Conservation (phyloP, 2,329 filamentous ascomycete genomes). For the Paracamarosporium sp. region DNA sequence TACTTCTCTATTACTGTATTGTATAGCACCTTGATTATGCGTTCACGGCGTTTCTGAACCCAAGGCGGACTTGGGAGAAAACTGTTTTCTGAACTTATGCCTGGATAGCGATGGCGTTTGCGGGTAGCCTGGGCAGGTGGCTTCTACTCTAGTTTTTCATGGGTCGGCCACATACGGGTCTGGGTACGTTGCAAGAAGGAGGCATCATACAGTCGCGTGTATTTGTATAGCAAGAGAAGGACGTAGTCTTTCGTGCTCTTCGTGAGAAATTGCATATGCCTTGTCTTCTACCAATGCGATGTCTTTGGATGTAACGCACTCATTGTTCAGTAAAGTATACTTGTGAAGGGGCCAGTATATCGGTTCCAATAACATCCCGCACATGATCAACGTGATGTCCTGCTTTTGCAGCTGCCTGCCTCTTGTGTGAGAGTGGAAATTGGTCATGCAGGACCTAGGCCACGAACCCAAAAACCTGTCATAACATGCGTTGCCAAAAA, state of each 20-base stretch:
- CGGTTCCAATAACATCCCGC: too few relatives aligned
- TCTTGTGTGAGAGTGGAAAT: too few relatives aligned
- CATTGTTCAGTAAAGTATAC: too few relatives aligned
- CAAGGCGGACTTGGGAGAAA: conserved; percentile 25
- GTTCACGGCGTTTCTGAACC: conserved; percentile 34
- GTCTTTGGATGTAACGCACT: too few relatives aligned
- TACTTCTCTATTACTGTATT: conserved; percentile 18
- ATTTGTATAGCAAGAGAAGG: conserved; percentile 17
- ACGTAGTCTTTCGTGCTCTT: background rate
- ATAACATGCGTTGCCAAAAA: too few relatives aligned
- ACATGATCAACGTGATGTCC: too few relatives aligned
- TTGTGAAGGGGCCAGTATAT: too few relatives aligned
- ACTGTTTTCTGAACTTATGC: conserved; percentile 18
- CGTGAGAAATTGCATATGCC: background rate
- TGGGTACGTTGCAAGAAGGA: background rate
- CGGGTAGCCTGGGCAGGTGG: background rate
- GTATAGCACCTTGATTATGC: conserved; percentile 8
- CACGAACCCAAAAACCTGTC: too few relatives aligned
- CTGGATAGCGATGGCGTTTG: conserved; percentile 20
- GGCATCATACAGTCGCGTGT: background rate
- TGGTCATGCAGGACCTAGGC: too few relatives aligned
- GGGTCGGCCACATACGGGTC: background rate
- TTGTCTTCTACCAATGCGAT: background rate
- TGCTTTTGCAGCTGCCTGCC: too few relatives aligned
- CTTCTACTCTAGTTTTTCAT: background rate